Percentiles rank a stretch among this genome's conserved stretches.
Evolutionary conservation across 495 filamentous ascomycete species (phyloP).

Genomic region (Bacidia gigantensis): DNA sequence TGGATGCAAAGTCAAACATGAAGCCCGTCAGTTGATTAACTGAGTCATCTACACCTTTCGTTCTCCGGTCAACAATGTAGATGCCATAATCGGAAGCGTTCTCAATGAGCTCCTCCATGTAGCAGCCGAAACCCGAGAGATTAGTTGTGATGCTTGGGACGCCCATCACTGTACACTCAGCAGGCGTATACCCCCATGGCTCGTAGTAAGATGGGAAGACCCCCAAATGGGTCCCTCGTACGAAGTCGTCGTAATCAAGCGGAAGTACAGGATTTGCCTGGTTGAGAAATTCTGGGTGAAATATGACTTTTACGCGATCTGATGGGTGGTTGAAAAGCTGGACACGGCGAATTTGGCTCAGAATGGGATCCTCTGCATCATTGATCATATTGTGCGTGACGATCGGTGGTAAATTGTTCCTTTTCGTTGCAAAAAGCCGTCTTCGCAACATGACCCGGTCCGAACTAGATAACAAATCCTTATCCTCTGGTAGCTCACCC

Average conservation of each 20-base stretch:
- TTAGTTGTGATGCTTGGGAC: slow-evolving; percentile 98
- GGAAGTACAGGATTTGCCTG: slow-evolving; percentile 90
- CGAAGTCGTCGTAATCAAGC: slow-evolving; percentile 96
- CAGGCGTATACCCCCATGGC: slow-evolving; percentile 97
- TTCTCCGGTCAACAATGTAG: slow-evolving; percentile 92
- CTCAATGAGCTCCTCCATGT: slow-evolving; percentile 98
- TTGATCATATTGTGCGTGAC: slow-evolving; percentile 99
- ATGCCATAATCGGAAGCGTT: slow-evolving; percentile 97
- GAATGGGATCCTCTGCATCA: slow-evolving; percentile 80
- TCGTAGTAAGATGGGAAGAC: slow-evolving; percentile 98
- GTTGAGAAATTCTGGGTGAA: slow-evolving; percentile 96
- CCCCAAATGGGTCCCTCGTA: slow-evolving; percentile 88
- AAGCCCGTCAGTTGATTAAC: slow-evolving; percentile 85
- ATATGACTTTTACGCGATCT: slow-evolving; percentile 93
- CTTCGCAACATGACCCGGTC: slow-evolving; percentile 89
- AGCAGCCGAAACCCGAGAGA: slow-evolving; percentile 93
- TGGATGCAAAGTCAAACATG: slow-evolving; percentile 92
- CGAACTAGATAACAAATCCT: slow-evolving; percentile 79
- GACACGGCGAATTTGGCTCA: slow-evolving; percentile 92
- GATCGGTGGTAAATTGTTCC: slow-evolving; percentile 76
- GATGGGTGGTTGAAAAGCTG: slow-evolving; percentile 92
- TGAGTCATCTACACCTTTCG: slow-evolving; percentile 92
- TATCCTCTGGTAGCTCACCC: slow-evolving; percentile 82
- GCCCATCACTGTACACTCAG: slow-evolving; percentile 98
- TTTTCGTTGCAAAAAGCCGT: slow-evolving; percentile 90